Evolutionary conservation across 805 yeast species (phyloP).

Genomic region (Saccharomycopsis selenospora): DNA sequence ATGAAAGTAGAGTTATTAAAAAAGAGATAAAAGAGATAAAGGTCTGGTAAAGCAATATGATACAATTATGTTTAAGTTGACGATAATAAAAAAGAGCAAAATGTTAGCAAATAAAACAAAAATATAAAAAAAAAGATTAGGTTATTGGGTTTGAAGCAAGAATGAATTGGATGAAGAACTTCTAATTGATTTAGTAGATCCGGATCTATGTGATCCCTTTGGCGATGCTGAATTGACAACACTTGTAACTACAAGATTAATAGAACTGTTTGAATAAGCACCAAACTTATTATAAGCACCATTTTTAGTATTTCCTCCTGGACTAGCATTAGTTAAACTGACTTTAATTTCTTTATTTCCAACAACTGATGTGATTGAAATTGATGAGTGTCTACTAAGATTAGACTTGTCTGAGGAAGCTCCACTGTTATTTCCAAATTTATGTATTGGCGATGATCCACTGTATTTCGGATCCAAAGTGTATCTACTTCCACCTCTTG

Average conservation of each 20-base stretch:
- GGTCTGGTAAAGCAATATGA: too few relatives aligned
- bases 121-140: background rate
- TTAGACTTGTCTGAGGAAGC: conserved; percentile 2
- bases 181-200: conserved; percentile 5
- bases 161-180: background rate
- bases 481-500: background rate
- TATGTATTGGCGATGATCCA: background rate
- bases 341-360: conserved; percentile 16
- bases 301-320: background rate
- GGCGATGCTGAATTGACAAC: conserved; percentile 4
- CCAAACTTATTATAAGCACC: conserved; percentile 4
- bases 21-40: too few relatives aligned
- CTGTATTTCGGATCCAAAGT: background rate
- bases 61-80: too few relatives aligned
- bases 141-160: background rate
- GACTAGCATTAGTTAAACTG: conserved; percentile 4
- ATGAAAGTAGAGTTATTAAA: too few relatives aligned
- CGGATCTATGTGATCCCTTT: conserved; percentile 14
- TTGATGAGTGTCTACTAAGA: conserved; percentile 3
- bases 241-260: conserved; percentile 8
- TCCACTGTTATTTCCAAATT: background rate
- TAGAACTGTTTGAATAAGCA: conserved; percentile 11
- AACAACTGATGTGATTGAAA: conserved; percentile 15
- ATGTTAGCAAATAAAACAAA: background rate
- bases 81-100: too few relatives aligned